Evolutionary conservation across 345 rosid species (phyloP).

Genomic region (Brassica juncea): DNA sequence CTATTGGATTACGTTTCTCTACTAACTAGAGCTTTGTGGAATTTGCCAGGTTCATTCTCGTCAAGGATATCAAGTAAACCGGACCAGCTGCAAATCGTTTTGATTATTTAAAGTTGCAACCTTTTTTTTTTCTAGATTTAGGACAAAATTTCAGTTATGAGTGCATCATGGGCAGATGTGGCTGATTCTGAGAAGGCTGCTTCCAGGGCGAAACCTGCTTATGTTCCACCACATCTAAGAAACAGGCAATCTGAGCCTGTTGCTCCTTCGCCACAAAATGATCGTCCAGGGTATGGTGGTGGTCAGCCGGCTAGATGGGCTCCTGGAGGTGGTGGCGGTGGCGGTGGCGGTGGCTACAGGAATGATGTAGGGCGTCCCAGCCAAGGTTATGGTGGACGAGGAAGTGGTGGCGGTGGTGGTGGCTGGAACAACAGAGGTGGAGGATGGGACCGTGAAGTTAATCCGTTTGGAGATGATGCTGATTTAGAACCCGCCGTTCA

Average conservation of each 20-base stretch:
- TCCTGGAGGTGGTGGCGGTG: constrained; percentile 43
- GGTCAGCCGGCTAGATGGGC: constrained; percentile 60
- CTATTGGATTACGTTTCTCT: constrained; percentile 22
- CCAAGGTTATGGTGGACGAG: constrained; percentile 43
- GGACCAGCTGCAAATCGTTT: constrained; percentile 2
- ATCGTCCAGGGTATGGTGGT: constrained; percentile 43
- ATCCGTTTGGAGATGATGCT: constrained; percentile 80
- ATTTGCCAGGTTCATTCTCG: constrained; percentile 19
- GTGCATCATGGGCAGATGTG: constrained; percentile 98
- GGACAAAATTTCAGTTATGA: constrained; percentile 44
- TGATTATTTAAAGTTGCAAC: constrained; percentile 14
- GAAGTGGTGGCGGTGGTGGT: constrained; percentile 48
- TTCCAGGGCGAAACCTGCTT: constrained; percentile 52
- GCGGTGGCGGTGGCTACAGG: constrained; percentile 39
- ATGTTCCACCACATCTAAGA: constrained; percentile 89
- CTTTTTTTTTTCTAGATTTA: constrained; percentile 7
- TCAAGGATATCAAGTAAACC: constrained; percentile 5
- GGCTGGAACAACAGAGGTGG: constrained; percentile 69
- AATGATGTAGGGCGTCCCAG: constrained; percentile 34
- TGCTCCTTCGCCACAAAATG: constrained; percentile 48
- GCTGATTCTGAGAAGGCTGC: constrained; percentile 77
- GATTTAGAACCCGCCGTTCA: constrained; percentile 43
- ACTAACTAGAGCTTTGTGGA: constrained; percentile 2
- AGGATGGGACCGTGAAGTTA: constrained; percentile 90
- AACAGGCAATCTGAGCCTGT: constrained; percentile 68